Evolutionary conservation across 768 basidiomycete genomes (phyloP).

Genomic region (Mycena polygramma): DNA sequence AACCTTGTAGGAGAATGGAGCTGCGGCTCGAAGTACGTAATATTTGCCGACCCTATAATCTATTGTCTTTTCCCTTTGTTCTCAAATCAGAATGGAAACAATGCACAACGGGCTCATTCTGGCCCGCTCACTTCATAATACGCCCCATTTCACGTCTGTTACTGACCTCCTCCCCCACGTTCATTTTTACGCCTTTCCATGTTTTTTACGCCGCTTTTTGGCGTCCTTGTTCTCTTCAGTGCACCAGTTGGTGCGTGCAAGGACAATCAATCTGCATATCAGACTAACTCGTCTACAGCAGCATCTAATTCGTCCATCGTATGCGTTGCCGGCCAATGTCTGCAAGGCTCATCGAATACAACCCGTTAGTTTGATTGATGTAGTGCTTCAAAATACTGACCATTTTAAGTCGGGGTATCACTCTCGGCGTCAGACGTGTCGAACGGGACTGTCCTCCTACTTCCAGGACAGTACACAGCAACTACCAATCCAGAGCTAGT

Average conservation of each 20-base stretch:
- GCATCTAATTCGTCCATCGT: constrained; percentile 63
- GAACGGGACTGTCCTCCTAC: constrained; percentile 65
- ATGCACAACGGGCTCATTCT: too few species aligned
- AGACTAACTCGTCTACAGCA: neutral
- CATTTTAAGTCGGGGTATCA: constrained; percentile 74
- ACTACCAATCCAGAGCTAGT: constrained; percentile 81
- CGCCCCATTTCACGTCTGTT: constrained; percentile 19
- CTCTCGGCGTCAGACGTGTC: constrained; percentile 68
- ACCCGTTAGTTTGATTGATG: constrained; percentile 62
- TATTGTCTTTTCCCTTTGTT: too few species aligned
- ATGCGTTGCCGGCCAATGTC: constrained; percentile 91
- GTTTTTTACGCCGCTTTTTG: constrained; percentile 53
- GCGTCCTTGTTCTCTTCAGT: constrained; percentile 47
- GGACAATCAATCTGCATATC: neutral
- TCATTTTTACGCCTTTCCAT: constrained; percentile 41
- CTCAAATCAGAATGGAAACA: too few species aligned
- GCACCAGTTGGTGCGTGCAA: constrained; percentile 53
- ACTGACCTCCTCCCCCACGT: constrained; percentile 23
- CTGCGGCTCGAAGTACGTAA: too few species aligned
- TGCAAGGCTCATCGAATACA: constrained; percentile 82
- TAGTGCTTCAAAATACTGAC: constrained; percentile 22
- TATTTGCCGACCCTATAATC: too few species aligned
- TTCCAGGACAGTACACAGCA: constrained; percentile 83
- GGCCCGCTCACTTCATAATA: constrained; percentile 9
- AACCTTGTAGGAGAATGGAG: too few species aligned